These are phyloP conservation scores for Penstemon davidsonii DNA, from an alignment of 257 asterid species.

Conservation along the genomic window DNA sequence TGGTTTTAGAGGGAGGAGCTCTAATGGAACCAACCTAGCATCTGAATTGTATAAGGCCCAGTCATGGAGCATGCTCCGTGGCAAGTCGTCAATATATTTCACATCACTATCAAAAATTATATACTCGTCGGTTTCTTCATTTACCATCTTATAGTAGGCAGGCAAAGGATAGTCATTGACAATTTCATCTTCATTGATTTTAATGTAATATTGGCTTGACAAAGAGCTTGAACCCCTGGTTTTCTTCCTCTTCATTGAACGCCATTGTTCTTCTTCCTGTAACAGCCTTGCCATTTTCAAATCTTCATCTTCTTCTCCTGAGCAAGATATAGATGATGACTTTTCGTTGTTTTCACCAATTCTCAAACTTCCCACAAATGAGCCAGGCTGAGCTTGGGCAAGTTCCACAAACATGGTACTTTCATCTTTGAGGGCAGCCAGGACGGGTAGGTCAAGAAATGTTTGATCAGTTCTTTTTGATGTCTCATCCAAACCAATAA, in stretches of 20 bases:
- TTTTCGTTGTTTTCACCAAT: constrained; percentile 46
- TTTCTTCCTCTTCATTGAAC: constrained; percentile 72
- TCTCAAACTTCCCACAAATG: constrained; percentile 48
- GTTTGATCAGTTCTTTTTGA: constrained; percentile 54
- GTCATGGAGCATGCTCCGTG: constrained; percentile 77
- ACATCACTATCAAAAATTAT: constrained; percentile 67
- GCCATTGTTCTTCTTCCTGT: constrained; percentile 86
- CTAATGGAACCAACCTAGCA: constrained; percentile 81
- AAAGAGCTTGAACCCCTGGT: constrained; percentile 47
- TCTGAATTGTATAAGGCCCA: constrained; percentile 96
- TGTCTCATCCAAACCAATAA: constrained; percentile 82
- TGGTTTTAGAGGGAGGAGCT: constrained; percentile 90
- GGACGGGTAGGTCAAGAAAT: constrained; percentile 61
- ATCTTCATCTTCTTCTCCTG: constrained; percentile 64
- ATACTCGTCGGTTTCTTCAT: constrained; percentile 84
- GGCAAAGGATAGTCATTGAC: constrained; percentile 95
- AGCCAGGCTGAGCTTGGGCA: constrained; percentile 39
- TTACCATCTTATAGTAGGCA: constrained; percentile 71
- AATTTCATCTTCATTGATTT: constrained; percentile 95
- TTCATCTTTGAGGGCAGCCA: constrained; percentile 70
- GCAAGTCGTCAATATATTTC: constrained; percentile 68
- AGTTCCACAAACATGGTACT: constrained; percentile 37
- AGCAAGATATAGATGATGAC: constrained; percentile 35
- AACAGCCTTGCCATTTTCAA: constrained; percentile 69
- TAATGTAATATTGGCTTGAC: constrained; percentile 70